Base-by-base conservation (phyloP, 2,329 filamentous ascomycete genomes). In the Diaporthe amygdali region DNA sequence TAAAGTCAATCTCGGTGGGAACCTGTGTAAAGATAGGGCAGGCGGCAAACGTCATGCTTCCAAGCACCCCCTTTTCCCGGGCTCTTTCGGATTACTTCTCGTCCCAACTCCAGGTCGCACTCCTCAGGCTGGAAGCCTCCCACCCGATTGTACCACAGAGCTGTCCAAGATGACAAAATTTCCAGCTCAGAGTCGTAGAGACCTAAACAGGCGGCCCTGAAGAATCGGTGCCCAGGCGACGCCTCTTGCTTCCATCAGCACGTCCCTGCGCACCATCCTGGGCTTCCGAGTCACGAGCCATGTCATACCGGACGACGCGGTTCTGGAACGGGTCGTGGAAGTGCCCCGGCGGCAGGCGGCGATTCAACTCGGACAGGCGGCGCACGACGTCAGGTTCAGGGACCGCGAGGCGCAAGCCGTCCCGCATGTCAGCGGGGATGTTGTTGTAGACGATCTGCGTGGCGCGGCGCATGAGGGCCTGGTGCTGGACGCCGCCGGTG, bases 321-420 rank as follows among this genome's bases (percentile, higher is more conserved):
- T 69, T 37, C 5, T 49, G 37, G 17, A 68, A 52, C 1, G 71
- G 71, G 25, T 72, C 71, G 17, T 32, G 71, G 25, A 46, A 55
- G 20, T 51, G 41, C 9, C 39, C 54, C 44, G 10, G 17, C 6
- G 55, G 56, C 59, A 41, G 59, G 49, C 20, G 77, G 67, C 76
- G 78, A 44, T 79, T 79, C 0, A 74, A 76, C 44, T 72, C 74
- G 0, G 51, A 72, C 34, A 74, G 17, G 22, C 56, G 27, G 15
- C 55, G 10, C 7, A 56, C 7, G 27, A 70, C 20, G 17, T 44
- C 61, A 34, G 69, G 61, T 12, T 25, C 20, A 3, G 71, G 71
- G n/a, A 37, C 52, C 30, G 17, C 41, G 10, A 67, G 46, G 7
- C 20, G 3, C 5, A 3, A n/a, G 20, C 8, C 44, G 8, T 20